These are phyloP conservation scores for Dryas drummondii DNA, from an alignment of 306 rosid genomes.

Conservation along the genomic window DNA sequence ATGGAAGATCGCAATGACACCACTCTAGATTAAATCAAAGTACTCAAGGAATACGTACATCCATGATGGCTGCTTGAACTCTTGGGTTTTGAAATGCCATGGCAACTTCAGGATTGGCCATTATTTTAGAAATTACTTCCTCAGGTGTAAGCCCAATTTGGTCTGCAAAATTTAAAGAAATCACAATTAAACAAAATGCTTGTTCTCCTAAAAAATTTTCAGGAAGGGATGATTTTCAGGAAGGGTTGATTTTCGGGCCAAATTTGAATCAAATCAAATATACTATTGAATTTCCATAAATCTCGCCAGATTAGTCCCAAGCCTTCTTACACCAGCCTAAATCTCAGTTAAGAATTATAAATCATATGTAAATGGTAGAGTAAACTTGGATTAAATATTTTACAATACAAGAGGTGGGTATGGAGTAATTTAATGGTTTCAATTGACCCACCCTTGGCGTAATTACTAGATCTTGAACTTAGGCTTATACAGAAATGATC, in stretches of 20 bases:
- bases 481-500: background rate
- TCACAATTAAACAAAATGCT: slow-evolving; percentile 1
- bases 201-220: background rate
- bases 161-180: slow-evolving; percentile 50
- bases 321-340: background rate
- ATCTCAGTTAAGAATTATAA: background rate
- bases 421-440: too few species aligned
- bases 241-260: background rate
- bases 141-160: slow-evolving; percentile 97
- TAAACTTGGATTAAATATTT: too few species aligned
- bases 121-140: slow-evolving; percentile 89
- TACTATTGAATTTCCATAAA: background rate
- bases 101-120: slow-evolving; percentile 96
- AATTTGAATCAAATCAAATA: background rate
- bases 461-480: background rate
- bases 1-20: background rate
- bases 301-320: background rate
- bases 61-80: slow-evolving; percentile 99
- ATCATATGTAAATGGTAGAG: background rate
- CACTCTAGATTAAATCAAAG: background rate
- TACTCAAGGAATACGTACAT: slow-evolving; percentile 52
- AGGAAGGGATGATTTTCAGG: background rate
- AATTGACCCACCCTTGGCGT: too few species aligned
- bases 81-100: slow-evolving; percentile 97
- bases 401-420: too few species aligned